These are phyloP conservation scores for Sugiyamaella pinicola DNA, from an alignment of 1,139 yeast species.

Conservation along the genomic window DNA sequence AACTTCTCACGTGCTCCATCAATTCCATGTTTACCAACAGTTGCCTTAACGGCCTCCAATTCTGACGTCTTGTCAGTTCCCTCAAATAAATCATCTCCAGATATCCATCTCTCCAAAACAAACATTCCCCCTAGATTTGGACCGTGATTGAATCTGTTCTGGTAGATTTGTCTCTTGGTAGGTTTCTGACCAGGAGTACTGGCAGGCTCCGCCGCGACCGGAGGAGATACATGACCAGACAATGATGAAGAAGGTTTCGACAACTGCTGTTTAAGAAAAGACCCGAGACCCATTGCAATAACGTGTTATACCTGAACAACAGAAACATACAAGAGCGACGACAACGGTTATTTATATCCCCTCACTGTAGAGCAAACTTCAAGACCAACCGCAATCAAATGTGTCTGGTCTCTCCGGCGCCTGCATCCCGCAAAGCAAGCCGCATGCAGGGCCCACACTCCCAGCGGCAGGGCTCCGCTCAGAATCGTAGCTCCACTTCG, in stretches of 20 bases:
- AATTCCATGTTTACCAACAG: slow-evolving; percentile 52
- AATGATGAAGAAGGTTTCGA: slow-evolving; percentile 5
- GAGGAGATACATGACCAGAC: slow-evolving; percentile 1
- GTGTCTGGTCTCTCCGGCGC: too few relatives aligned
- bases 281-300: slow-evolving; percentile 12
- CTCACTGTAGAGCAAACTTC: not conserved
- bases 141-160: slow-evolving; percentile 72
- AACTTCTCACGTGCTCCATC: slow-evolving; percentile 58
- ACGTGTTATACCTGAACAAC: not conserved
- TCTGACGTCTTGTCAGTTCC: slow-evolving; percentile 62
- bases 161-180: slow-evolving; percentile 57
- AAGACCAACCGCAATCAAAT: not conserved
- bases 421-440: not conserved
- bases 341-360: not conserved
- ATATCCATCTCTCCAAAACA: slow-evolving; percentile 66
- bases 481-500: too few relatives aligned
- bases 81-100: slow-evolving; percentile 48
- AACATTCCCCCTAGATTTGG: slow-evolving; percentile 87
- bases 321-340: not conserved
- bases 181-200: slow-evolving; percentile 45
- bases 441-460: slow-evolving; percentile 4
- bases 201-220: slow-evolving; percentile 39
- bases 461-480: too few relatives aligned
- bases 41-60: slow-evolving; percentile 64
- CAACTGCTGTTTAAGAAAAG: slow-evolving; percentile 8